These are phyloP conservation scores for Schizosaccharomyces japonicus DNA, from an alignment of 805 yeast genomes.

Conservation along the genomic window DNA sequence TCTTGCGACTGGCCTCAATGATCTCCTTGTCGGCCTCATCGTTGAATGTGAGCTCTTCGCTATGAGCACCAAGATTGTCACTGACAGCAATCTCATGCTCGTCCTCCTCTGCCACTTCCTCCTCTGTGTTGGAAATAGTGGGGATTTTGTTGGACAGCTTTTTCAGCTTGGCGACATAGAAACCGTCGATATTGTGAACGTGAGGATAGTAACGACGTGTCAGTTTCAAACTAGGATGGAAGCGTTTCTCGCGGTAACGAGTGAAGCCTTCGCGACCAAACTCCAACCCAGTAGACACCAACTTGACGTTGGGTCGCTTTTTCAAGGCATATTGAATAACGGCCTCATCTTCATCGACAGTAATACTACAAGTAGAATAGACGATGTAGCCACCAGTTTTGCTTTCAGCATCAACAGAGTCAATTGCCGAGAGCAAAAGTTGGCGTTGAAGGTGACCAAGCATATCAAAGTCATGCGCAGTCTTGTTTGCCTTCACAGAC, in stretches of 20 bases:
- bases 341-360: slow-evolving; percentile 94
- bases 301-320: slow-evolving; percentile 84
- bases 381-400: slow-evolving; percentile 83
- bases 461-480: slow-evolving; percentile 87
- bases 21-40: slow-evolving; percentile 5
- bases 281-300: slow-evolving; percentile 74
- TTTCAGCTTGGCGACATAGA: slow-evolving; percentile 87
- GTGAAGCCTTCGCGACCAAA: slow-evolving; percentile 94
- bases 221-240: slow-evolving; percentile 48
- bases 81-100: slow-evolving; percentile 3
- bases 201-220: slow-evolving; percentile 96
- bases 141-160: slow-evolving; percentile 25
- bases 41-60: not conserved
- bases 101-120: slow-evolving; percentile 5
- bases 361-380: slow-evolving; percentile 93
- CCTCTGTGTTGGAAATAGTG: not conserved
- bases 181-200: slow-evolving; percentile 94
- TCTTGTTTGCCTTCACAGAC: slow-evolving; percentile 74
- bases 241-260: slow-evolving; percentile 75
- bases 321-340: slow-evolving; percentile 94
- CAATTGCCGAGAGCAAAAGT: slow-evolving; percentile 78
- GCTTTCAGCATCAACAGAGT: slow-evolving; percentile 83
- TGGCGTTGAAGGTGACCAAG: slow-evolving; percentile 94
- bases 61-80: not conserved
- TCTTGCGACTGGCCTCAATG: slow-evolving; percentile 1